Evolutionary conservation across 805 yeast genomes (phyloP).

Genomic region (Starmerella ratchasimensis): DNA sequence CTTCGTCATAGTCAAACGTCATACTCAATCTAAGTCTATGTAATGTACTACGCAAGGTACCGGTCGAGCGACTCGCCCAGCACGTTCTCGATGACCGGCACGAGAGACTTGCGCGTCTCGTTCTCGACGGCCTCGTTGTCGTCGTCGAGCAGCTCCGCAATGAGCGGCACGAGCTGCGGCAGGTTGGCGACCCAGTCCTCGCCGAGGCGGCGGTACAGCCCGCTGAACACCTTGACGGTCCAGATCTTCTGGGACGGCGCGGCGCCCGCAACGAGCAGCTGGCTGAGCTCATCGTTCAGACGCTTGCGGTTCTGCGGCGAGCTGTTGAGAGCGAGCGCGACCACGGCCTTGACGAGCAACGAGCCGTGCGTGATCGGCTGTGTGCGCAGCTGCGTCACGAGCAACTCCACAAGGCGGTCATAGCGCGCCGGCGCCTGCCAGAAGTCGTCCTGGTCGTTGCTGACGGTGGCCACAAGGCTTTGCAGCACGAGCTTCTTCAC

Average conservation of each 20-base stretch:
- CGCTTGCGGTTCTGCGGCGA: slow-evolving; percentile 52
- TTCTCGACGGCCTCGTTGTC: slow-evolving; percentile 86
- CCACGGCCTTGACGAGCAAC: slow-evolving; percentile 63
- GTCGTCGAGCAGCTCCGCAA: slow-evolving; percentile 90
- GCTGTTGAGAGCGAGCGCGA: slow-evolving; percentile 58
- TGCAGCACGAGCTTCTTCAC: slow-evolving; percentile 57
- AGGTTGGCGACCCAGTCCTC: slow-evolving; percentile 84
- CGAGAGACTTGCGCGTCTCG: slow-evolving; percentile 82
- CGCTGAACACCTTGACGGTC: slow-evolving; percentile 67
- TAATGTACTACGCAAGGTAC: slow-evolving; percentile 19
- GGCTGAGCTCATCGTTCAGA: slow-evolving; percentile 48
- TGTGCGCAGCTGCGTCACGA: slow-evolving; percentile 46
- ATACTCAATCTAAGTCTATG: too few relatives aligned
- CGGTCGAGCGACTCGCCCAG: slow-evolving; percentile 85
- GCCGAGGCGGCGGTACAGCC: slow-evolving; percentile 79
- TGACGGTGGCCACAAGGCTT: slow-evolving; percentile 68
- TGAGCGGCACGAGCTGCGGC: slow-evolving; percentile 89
- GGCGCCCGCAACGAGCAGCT: slow-evolving; percentile 49
- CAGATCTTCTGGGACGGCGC: slow-evolving; percentile 54
- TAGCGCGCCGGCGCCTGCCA: slow-evolving; percentile 86
- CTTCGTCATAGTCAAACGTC: not conserved
- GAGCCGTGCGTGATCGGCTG: slow-evolving; percentile 65
- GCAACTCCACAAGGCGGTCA: slow-evolving; percentile 48
- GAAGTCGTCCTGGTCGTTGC: slow-evolving; percentile 82
- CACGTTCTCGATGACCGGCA: slow-evolving; percentile 79